Evolutionary conservation across 2,329 filamentous ascomycete genomes (phyloP).

Genomic region (Beauveria australis): DNA sequence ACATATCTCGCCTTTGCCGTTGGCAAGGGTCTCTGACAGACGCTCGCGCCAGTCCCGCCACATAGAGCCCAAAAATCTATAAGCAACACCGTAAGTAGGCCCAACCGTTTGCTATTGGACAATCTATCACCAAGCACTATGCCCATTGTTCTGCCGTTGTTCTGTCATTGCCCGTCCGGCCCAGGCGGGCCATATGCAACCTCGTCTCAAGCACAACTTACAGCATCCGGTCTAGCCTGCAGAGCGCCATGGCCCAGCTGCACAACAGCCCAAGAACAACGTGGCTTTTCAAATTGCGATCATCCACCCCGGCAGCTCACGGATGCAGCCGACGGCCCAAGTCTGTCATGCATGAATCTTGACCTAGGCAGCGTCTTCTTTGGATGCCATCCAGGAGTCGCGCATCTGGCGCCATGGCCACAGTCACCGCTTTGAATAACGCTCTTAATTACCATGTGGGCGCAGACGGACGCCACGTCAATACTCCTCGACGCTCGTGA

Average conservation of each 20-base stretch:
- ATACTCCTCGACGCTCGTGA: neutral
- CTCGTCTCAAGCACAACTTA: neutral
- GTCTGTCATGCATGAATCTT: neutral
- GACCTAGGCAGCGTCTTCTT: neutral
- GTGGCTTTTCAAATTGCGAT: constrained; percentile 8
- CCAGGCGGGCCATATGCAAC: neutral
- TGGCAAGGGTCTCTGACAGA: neutral
- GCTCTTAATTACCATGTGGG: neutral
- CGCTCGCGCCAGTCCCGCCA: neutral
- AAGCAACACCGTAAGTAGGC: neutral
- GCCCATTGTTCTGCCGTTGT: neutral
- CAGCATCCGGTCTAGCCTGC: neutral
- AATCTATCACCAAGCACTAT: too few relatives aligned
- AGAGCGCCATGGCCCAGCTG: neutral
- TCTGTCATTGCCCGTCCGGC: neutral
- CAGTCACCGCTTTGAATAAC: neutral
- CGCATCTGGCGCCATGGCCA: neutral
- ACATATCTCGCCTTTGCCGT: neutral
- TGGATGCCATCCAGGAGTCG: neutral
- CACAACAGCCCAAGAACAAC: neutral
- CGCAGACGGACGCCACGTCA: neutral
- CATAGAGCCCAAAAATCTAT: neutral
- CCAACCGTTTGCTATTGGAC: neutral
- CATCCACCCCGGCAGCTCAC: neutral
- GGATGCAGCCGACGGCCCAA: constrained; percentile 2